A percentile compares a stretch with the other conserved stretches of the same genome.
Evolutionary conservation across 225 moss, liverwort and hornwort species (phyloP).

Genomic region (Thuidium tamariscinum): DNA sequence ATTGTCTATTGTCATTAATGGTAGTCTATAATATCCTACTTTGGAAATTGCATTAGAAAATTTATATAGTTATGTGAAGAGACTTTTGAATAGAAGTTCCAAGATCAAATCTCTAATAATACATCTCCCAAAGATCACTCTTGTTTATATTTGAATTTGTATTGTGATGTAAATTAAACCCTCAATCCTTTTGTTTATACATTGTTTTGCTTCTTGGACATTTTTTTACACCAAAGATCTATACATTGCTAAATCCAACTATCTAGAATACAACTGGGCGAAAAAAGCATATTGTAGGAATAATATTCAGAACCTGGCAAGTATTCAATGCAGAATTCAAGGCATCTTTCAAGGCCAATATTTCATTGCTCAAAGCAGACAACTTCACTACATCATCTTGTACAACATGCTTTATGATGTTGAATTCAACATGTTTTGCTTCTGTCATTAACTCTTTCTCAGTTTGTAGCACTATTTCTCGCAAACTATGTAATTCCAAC

Average conservation of each 20-base stretch:
- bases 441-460: slow-evolving; percentile 10
- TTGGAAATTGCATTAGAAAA: not conserved
- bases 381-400: slow-evolving; percentile 2
- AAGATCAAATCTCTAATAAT: not conserved
- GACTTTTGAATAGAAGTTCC: not conserved
- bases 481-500: slow-evolving; percentile 7
- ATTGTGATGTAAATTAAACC: not conserved
- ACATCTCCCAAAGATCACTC: not conserved
- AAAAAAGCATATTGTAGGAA: not conserved
- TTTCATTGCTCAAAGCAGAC: not conserved
- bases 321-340: slow-evolving; percentile 31
- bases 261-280: not conserved
- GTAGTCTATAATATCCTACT: not conserved
- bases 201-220: not conserved
- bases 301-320: slow-evolving; percentile 30
- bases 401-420: not conserved
- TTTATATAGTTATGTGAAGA: not conserved
- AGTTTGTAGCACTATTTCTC: not conserved
- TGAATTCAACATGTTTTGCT: slow-evolving; percentile 20
- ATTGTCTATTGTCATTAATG: not conserved
- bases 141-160: no score
- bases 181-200: no score
- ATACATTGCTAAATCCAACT: not conserved
- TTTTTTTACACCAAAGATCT: not conserved
- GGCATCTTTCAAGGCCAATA: slow-evolving; percentile 41